Percentiles rank a stretch among this genome's conserved stretches.
Conservation (phyloP, 805 yeast species). For the Naumovozyma baii region DNA sequence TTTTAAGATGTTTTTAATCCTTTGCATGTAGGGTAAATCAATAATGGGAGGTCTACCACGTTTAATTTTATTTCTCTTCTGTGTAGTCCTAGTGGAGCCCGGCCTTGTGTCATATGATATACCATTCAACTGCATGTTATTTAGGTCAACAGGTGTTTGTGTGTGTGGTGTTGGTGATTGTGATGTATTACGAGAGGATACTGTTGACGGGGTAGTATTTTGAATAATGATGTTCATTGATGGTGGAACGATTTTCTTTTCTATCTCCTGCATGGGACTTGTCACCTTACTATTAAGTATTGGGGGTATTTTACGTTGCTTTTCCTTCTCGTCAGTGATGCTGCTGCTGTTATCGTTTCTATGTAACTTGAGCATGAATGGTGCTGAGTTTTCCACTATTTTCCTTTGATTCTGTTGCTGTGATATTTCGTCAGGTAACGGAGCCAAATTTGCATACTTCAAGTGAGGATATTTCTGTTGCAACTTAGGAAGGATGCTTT, state of each 20-base stretch:
- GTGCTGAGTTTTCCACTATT: not conserved
- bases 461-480: constrained; percentile 28
- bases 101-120: no score
- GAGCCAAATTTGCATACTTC: constrained; percentile 49
- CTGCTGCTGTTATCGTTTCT: not conserved
- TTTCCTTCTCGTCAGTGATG: not conserved
- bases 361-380: not conserved
- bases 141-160: not conserved
- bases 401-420: not conserved
- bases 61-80: constrained; percentile 20
- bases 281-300: not conserved
- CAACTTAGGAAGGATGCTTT: constrained; percentile 30
- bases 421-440: constrained; percentile 44
- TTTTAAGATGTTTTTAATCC: constrained; percentile 80
- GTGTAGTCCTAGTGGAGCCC: not conserved
- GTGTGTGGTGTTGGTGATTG: not conserved
- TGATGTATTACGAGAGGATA: not conserved
- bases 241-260: not conserved
- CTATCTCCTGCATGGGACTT: not conserved
- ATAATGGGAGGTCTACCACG: constrained; percentile 31
- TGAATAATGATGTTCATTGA: not conserved
- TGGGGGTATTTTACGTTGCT: not conserved
- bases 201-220: not conserved
- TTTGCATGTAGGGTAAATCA: constrained; percentile 56
- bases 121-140: not conserved